phyloP scores from a whole-genome alignment of 495 filamentous ascomycete species.

The Aspergillus incahuasiensis region DNA sequence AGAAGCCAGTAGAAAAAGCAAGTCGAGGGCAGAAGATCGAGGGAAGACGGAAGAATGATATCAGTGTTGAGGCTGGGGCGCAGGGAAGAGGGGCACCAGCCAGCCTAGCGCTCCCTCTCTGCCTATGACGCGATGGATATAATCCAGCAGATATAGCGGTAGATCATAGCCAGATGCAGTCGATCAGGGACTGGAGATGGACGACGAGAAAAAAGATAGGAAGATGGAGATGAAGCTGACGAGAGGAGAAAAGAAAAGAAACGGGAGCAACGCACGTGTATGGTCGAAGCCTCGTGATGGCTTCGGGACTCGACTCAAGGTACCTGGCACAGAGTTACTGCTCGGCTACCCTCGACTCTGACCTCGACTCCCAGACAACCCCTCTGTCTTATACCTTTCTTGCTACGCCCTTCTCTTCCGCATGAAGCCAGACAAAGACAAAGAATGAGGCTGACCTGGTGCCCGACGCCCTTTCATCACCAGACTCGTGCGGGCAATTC shows the following conservation, averaged over 20 bases:
- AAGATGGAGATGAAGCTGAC: background rate
- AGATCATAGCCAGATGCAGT: background rate
- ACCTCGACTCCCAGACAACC: background rate
- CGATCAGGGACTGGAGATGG: background rate
- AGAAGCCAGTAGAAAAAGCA: background rate
- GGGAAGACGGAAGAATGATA: constrained; percentile 7
- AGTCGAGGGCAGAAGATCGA: background rate
- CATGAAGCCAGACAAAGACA: background rate
- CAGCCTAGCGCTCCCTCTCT: background rate
- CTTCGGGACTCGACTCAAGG: background rate
- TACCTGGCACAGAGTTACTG: background rate
- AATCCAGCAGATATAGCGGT: background rate
- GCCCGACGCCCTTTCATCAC: constrained; percentile 1
- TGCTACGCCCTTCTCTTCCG: background rate
- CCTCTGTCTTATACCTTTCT: background rate
- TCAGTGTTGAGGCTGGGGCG: background rate
- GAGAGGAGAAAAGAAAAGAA: constrained; percentile 1
- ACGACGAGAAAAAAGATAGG: background rate
- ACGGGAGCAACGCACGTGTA: constrained; percentile 11
- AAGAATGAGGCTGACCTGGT: constrained; percentile 5
- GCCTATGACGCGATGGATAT: constrained; percentile 11
- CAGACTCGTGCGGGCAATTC: background rate
- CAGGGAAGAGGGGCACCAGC: constrained; percentile 9
- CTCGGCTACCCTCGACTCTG: background rate
- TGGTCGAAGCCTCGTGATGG: constrained; percentile 4